phyloP scores from a whole-genome alignment of 176 grass and related monocot species.

The Elymus sibiricus region DNA sequence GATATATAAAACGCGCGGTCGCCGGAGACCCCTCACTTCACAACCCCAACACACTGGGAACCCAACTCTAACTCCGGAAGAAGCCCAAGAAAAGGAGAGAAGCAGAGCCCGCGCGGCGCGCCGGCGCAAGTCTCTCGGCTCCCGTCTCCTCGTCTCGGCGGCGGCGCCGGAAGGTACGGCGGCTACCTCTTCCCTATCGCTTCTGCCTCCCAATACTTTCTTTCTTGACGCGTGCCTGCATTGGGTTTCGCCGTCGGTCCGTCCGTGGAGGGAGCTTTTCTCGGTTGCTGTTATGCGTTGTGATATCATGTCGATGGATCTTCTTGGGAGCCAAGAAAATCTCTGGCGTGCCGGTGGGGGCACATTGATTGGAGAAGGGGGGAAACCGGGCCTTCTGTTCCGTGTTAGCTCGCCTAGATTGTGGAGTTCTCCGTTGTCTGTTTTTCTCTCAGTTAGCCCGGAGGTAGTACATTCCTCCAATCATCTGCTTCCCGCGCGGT shows the following conservation, averaged over 20 bases:
- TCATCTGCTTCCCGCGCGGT: background rate
- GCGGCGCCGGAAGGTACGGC: constrained; percentile 15
- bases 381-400: background rate
- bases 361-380: background rate
- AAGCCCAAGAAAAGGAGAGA: too few relatives aligned
- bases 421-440: background rate
- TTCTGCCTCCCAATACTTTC: background rate
- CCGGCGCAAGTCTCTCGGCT: background rate
- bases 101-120: background rate
- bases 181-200: background rate
- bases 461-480: background rate
- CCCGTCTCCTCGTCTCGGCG: background rate
- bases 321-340: background rate
- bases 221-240: background rate
- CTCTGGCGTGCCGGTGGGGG: background rate
- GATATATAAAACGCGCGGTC: background rate
- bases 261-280: background rate
- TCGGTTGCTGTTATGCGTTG: background rate
- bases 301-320: background rate
- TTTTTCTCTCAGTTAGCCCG: background rate
- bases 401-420: background rate
- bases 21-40: background rate
- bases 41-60: background rate
- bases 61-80: background rate
- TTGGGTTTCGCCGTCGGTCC: background rate